Evolutionary conservation across 345 rosid species (phyloP).

Genomic region (Corchorus olitorius): DNA sequence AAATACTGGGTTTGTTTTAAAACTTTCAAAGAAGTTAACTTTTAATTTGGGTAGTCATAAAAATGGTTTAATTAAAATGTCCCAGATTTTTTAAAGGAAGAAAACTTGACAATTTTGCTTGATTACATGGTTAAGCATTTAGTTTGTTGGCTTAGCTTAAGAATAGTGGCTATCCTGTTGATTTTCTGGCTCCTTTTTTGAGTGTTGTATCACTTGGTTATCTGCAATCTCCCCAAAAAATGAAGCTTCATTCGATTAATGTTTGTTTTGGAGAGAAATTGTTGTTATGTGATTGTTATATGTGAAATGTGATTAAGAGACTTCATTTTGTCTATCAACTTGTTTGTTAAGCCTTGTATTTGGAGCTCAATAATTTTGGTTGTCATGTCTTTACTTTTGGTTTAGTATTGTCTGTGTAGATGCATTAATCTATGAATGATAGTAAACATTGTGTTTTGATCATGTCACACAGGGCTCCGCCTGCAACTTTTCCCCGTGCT

Average conservation of each 20-base stretch:
- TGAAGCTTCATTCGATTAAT: not conserved
- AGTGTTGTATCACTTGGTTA: not conserved
- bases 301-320: not conserved
- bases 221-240: not conserved
- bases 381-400: not conserved
- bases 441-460: slow-evolving; percentile 11
- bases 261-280: not conserved
- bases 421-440: slow-evolving; percentile 14
- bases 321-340: not conserved
- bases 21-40: not conserved
- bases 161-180: not conserved
- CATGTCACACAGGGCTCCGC: slow-evolving; percentile 54
- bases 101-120: not conserved
- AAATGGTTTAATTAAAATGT: not conserved
- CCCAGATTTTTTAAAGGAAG: not conserved
- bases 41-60: not conserved
- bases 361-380: not conserved
- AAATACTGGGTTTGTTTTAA: not conserved
- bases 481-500: slow-evolving; percentile 72
- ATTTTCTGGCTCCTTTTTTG: not conserved
- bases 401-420: not conserved
- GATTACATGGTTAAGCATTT: not conserved
- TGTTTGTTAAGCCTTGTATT: slow-evolving; percentile 9
- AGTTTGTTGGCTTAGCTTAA: not conserved
- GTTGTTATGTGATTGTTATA: not conserved